These are phyloP conservation scores for Flammula alnicola DNA, from an alignment of 1,284 basidiomycete species.

Conservation along the genomic window DNA sequence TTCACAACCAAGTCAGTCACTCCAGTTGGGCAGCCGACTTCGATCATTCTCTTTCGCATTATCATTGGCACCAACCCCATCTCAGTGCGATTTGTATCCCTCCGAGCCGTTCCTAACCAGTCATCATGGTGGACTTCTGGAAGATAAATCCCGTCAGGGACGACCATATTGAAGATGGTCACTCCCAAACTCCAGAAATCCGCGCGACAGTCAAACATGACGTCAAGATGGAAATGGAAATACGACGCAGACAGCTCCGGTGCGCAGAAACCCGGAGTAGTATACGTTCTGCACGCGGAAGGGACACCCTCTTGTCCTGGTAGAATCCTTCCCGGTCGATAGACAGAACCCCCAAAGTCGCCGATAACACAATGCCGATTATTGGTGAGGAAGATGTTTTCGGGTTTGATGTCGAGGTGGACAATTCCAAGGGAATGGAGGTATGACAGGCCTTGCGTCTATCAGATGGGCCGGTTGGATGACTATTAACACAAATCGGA, in stretches of 20 bases:
- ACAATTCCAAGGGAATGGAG: slow-evolving; percentile 7
- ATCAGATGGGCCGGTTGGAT: no score
- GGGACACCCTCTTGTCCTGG: no score
- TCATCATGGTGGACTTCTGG: no score
- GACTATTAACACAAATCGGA: no score
- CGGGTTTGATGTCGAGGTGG: slow-evolving; percentile 9
- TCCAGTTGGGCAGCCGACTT: no score
- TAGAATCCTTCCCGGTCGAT: no score
- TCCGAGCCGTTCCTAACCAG: no score
- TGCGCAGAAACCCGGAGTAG: neutral
- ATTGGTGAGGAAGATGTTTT: slow-evolving; percentile 5
- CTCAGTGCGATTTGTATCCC: no score
- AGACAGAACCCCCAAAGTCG: slow-evolving; percentile 32
- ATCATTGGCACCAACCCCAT: no score
- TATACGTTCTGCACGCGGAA: neutral
- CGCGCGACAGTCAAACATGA: neutral
- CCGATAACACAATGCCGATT: neutral
- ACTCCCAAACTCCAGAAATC: slow-evolving; percentile 14
- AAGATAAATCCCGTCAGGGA: neutral
- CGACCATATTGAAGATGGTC: slow-evolving; percentile 5
- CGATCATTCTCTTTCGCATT: no score
- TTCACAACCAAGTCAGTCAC: neutral
- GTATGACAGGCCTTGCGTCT: neutral
- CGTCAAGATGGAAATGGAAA: no score
- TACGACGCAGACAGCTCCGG: slow-evolving; percentile 40